These are phyloP conservation scores for Ensete glaucum DNA, from an alignment of 176 grass and related monocot species.

Conservation along the genomic window DNA sequence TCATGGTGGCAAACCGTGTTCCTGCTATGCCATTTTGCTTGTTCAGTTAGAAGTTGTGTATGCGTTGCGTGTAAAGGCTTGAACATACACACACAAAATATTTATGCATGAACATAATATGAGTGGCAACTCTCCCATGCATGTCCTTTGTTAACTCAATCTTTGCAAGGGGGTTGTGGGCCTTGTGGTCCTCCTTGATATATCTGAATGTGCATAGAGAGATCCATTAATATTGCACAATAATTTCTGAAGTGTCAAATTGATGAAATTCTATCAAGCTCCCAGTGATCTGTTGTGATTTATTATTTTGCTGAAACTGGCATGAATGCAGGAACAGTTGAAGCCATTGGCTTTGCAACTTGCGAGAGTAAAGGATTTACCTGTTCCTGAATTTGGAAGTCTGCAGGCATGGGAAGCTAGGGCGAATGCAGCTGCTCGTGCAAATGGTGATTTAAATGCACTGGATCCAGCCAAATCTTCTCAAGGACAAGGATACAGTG, in stretches of 20 bases:
- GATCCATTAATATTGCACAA: neutral
- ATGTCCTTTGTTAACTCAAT: too few relatives aligned
- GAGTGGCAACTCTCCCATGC: too few relatives aligned
- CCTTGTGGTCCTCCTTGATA: neutral
- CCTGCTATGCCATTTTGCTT: too few relatives aligned
- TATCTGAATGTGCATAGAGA: neutral
- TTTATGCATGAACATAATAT: too few relatives aligned
- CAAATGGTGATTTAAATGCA: slow-evolving; percentile 42
- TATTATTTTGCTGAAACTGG: slow-evolving; percentile 18
- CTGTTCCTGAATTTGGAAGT: slow-evolving; percentile 86
- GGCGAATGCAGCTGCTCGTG: slow-evolving; percentile 46
- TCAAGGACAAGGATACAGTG: slow-evolving; percentile 64
- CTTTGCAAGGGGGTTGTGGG: too few relatives aligned
- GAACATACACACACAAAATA: too few relatives aligned
- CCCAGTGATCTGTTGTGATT: neutral
- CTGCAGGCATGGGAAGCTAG: slow-evolving; percentile 74
- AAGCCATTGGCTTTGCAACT: slow-evolving; percentile 73
- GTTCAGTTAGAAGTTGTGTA: too few relatives aligned
- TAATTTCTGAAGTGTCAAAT: neutral
- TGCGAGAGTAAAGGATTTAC: slow-evolving; percentile 69
- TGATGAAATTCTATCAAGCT: neutral
- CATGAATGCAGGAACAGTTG: slow-evolving; percentile 59
- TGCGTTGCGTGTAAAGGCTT: too few relatives aligned
- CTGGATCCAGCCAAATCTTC: slow-evolving; percentile 50
- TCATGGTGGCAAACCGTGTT: too few relatives aligned